Evolutionary conservation across 495 filamentous ascomycete genomes (phyloP).

Genomic region (Durotheca rogersii): DNA sequence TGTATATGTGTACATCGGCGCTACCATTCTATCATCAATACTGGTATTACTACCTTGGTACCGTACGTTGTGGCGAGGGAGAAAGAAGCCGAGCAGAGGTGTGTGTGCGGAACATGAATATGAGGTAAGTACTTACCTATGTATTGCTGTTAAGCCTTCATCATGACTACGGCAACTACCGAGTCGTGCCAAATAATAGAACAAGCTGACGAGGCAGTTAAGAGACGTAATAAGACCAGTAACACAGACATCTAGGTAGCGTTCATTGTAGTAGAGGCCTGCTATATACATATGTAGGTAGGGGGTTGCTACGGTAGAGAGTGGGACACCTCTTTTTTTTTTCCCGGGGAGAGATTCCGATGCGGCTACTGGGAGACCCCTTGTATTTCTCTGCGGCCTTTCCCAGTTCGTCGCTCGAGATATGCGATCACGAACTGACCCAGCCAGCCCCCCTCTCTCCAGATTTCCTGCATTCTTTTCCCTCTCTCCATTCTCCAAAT

Average conservation of each 20-base stretch:
- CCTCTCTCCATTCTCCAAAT: slow-evolving; percentile 9
- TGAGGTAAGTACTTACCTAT: background rate
- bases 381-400: slow-evolving; percentile 18
- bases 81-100: no score
- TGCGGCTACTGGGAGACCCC: slow-evolving; percentile 20
- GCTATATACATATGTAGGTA: background rate
- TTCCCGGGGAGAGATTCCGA: slow-evolving; percentile 31
- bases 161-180: no score
- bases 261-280: no score
- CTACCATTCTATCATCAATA: no score
- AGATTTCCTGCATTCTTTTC: slow-evolving; percentile 6
- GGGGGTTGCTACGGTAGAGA: slow-evolving; percentile 4
- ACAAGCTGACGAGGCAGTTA: no score
- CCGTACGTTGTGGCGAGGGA: no score
- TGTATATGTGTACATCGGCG: slow-evolving; percentile 13
- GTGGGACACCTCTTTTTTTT: slow-evolving; percentile 18
- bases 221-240: no score
- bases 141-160: no score
- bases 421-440: slow-evolving; percentile 22
- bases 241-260: no score
- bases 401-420: slow-evolving; percentile 21
- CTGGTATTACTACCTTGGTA: no score
- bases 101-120: no score
- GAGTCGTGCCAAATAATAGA: no score
- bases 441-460: slow-evolving; percentile 22